Conservation (phyloP, 305 asterid species). For the Euphrasia arctica region DNA sequence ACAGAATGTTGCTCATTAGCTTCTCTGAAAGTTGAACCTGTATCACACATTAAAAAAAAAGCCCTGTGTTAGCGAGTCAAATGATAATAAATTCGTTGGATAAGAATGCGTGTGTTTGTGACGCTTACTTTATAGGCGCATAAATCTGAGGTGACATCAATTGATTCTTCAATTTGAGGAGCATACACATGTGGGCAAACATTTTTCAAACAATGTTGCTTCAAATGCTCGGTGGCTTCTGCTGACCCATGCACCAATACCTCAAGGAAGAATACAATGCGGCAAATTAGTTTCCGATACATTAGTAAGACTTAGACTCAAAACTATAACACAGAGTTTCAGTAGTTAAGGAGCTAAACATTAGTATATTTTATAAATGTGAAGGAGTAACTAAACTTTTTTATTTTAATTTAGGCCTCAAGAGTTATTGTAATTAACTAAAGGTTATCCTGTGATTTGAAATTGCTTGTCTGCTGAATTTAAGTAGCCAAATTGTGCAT, state of each 20-base stretch:
- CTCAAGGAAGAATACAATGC: constrained; percentile 41
- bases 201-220: constrained; percentile 81
- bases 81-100: not conserved
- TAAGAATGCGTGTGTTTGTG: constrained; percentile 13
- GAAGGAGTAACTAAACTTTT: too few species aligned
- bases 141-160: constrained; percentile 97
- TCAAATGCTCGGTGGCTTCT: constrained; percentile 97
- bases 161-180: constrained; percentile 89
- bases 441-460: too few species aligned
- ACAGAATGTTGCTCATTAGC: constrained; percentile 82
- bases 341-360: constrained; percentile 9
- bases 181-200: constrained; percentile 93
- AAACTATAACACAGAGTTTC: constrained; percentile 14
- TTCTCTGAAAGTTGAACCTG: constrained; percentile 97
- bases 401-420: too few species aligned
- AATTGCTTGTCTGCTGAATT: too few species aligned
- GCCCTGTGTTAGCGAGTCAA: constrained; percentile 22
- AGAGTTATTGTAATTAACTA: too few species aligned
- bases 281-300: constrained; percentile 22
- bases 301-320: not conserved
- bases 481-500: too few species aligned
- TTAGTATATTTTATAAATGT: not conserved
- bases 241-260: constrained; percentile 99
- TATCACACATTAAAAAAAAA: constrained; percentile 23
- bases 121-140: constrained; percentile 89